Evolutionary conservation across 805 yeast genomes (phyloP), one percentile per base, ranked within the genome.

Genomic region (Lachancea cidri): DNA sequence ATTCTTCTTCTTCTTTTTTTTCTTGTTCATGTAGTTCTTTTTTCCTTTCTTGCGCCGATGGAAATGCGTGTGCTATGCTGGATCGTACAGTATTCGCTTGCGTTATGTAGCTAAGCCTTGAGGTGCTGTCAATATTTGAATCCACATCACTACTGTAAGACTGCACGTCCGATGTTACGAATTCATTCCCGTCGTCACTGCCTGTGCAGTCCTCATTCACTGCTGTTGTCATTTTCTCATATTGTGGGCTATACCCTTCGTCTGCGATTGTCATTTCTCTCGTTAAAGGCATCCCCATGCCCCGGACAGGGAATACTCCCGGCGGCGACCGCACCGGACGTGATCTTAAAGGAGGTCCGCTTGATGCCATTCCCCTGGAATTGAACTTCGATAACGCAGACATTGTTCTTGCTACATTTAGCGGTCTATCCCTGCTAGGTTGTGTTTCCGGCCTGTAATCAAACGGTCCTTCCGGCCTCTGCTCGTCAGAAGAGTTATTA

Each of bases 271-370:
- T 67, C 34, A 64, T 64, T 50, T 83, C 89, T 40, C 73, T 65
- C 19, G 60, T 62, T 32, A 75, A 57, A 2, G 91, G 83, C 8
- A 67, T 70, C 1, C 86, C 88, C 91, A 84, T 83, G 1, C 86
- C 91, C 50, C 70, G 69, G 2, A 84, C 89, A 0, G 94, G 93
- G 62, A 83, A 84, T 1, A 83, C 88, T 45, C 86, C 86, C 18
- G 76, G 76, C 3, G 91, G 94, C 1, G 88, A 81, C 47, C 76
- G 62, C 4, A 62, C 39, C 15, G 40, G 33, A n/a, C 27, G 33
- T 5, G 38, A 40, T 11, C 22, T 18, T 27, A 17, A 4, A 16
- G 44, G 33, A 11, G 34, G 37, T 19, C 18, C 15, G 29, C 42
- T 39, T 17, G 32, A 6, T 5, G 4, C 18, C 8, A 35, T 34